Base-by-base conservation (phyloP, 768 basidiomycete species). In the Leucogyrophana mollusca region DNA sequence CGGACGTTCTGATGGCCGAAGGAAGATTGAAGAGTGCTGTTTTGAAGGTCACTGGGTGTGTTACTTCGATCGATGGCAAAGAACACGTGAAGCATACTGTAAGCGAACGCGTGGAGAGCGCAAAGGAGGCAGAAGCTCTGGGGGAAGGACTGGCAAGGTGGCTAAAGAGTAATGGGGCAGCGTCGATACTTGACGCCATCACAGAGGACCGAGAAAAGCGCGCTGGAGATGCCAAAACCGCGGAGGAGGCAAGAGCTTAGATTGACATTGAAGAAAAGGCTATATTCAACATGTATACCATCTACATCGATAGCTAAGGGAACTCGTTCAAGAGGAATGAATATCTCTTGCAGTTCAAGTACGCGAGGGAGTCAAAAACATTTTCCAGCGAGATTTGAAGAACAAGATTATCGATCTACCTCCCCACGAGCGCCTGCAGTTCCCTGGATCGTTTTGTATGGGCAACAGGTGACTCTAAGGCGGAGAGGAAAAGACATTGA, bases 151-250 rank as follows among this genome's bases (percentile, higher is more conserved):
- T 95, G 25, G 96, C 90, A 4, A 67, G 64, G 52, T 65, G 69
- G 6, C 63, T 99, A 46, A 75, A 87, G 35, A 76, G 77, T 8
- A 71, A 66, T 1, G 95, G 95, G 0, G 95, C 89, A 16, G 78
- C 74, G 56, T 76, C 73, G 49, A 89, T 99, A 53, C 61, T 99
- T 62, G 83, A 90, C 32, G 89, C 90, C 45, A 89, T 99, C 55
- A 86, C 79, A n/a, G 61, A 59, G 43, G 85, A 90, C 57, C 73
- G 87, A 51, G 75, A 71, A 39, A 67, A 65, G 25, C 66, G 80
- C 42, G 72, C 75, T 16, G 66, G 49, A 5, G 73, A 73, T 46
- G 75, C 73, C 14, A 56, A 69, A 38, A 58, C 63, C 20, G 60
- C 55, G 39, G 68, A 70, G 14, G 58, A 64, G 33, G 56, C 37